Percentiles rank a stretch among this genome's conserved stretches.
These are phyloP conservation scores for Aspergillus jensenii DNA, from an alignment of 2,329 filamentous ascomycete species.

Conservation along the genomic window DNA sequence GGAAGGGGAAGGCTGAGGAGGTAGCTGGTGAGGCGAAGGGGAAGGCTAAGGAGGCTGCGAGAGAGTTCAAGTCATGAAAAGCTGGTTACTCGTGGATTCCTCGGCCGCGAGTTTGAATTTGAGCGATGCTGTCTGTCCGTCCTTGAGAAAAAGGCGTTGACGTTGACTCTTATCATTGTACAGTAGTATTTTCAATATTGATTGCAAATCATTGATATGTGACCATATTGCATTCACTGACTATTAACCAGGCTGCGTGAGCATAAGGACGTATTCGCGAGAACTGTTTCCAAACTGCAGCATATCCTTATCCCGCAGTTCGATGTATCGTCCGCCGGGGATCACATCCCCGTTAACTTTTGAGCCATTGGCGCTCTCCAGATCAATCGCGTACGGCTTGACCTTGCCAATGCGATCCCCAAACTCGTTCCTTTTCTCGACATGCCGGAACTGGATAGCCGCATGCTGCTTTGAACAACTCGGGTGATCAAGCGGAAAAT, in stretches of 20 bases:
- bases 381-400: slow-evolving; percentile 85
- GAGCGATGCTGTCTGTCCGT: no score
- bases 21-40: slow-evolving; percentile 19
- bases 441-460: slow-evolving; percentile 86
- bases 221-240: no score
- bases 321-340: slow-evolving; percentile 76
- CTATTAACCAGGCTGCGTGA: slow-evolving; percentile 49
- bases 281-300: slow-evolving; percentile 83
- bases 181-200: no score
- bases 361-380: slow-evolving; percentile 92
- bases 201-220: no score
- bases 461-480: slow-evolving; percentile 96
- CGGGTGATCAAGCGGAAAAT: slow-evolving; percentile 82
- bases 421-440: slow-evolving; percentile 80
- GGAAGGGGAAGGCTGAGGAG: slow-evolving; percentile 19
- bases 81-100: neutral
- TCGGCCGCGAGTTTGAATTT: no score
- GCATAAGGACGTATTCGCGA: slow-evolving; percentile 94
- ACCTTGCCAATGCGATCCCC: slow-evolving; percentile 79
- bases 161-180: no score
- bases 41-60: slow-evolving; percentile 27
- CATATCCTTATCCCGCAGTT: slow-evolving; percentile 85
- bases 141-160: no score
- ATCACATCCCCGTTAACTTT: slow-evolving; percentile 73
- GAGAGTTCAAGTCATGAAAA: slow-evolving; percentile 10